Percentiles rank a stretch among this genome's conserved stretches.
phyloP scores from a whole-genome alignment of 192 early-diverging fungal species.

The Allomyces arbusculus region DNA sequence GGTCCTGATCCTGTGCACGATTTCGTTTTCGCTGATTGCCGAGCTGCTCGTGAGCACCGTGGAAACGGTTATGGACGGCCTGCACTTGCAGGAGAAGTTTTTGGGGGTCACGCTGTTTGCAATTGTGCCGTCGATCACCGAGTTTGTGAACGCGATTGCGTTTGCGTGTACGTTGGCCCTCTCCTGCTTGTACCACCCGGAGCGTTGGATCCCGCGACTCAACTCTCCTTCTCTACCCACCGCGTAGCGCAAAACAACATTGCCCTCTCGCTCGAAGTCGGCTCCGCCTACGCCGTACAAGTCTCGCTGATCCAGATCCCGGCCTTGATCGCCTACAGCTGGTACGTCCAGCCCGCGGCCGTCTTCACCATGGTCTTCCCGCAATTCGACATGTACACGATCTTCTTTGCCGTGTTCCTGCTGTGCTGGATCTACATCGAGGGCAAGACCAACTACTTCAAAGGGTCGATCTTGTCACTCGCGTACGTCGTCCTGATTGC shows the following conservation, averaged over 20 bases:
- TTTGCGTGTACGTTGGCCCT: conserved; percentile 34
- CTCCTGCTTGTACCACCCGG: conserved; percentile 59
- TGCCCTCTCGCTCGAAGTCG: conserved; percentile 69
- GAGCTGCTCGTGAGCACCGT: conserved; percentile 79
- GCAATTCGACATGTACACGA: conserved; percentile 41
- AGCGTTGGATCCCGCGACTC: conserved; percentile 11
- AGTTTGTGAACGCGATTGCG: conserved; percentile 83
- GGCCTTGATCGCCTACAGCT: conserved; percentile 65
- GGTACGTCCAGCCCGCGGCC: conserved; percentile 22
- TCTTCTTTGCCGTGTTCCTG: conserved; percentile 42
- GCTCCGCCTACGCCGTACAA: conserved; percentile 86
- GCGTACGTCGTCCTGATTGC: not conserved
- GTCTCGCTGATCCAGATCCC: conserved; percentile 91
- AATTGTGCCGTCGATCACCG: conserved; percentile 84
- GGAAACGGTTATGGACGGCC: conserved; percentile 50
- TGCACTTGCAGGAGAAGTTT: conserved; percentile 61
- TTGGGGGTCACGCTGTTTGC: conserved; percentile 87
- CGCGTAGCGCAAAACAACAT: conserved; percentile 7
- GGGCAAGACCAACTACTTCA: conserved; percentile 93
- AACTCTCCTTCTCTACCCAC: conserved; percentile 1
- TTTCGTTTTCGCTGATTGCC: conserved; percentile 70
- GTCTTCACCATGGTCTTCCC: conserved; percentile 52
- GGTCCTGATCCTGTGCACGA: conserved; percentile 61
- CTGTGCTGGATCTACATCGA: conserved; percentile 86
- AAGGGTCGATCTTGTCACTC: conserved; percentile 28